Conservation (phyloP, 768 basidiomycete genomes). For the Ramaria sp. region DNA sequence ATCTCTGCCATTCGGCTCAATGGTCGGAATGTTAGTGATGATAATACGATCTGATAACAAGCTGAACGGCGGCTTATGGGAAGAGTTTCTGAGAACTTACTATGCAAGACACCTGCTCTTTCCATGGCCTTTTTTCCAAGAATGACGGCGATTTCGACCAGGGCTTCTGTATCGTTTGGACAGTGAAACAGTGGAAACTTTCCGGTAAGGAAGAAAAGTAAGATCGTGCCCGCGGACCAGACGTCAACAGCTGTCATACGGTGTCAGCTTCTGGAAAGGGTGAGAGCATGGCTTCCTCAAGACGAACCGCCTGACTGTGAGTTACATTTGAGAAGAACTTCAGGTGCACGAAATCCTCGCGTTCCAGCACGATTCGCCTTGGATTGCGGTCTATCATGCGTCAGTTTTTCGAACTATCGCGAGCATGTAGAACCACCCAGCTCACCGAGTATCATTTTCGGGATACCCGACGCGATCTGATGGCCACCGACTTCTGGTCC, state of each 20-base stretch:
- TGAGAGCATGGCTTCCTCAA: not conserved
- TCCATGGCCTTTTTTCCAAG: constrained; percentile 80
- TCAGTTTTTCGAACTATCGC: not conserved
- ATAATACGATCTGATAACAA: constrained; percentile 66
- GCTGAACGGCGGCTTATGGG: not conserved
- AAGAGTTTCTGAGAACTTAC: constrained; percentile 35
- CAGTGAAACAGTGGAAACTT: constrained; percentile 95
- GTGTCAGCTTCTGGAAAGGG: not conserved
- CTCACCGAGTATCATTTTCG: constrained; percentile 62
- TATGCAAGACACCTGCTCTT: constrained; percentile 76
- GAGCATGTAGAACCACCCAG: not conserved
- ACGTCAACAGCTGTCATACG: constrained; percentile 74
- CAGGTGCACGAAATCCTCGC: constrained; percentile 92
- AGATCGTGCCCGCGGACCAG: constrained; percentile 89
- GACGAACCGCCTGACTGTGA: constrained; percentile 82
- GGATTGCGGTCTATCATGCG: constrained; percentile 48
- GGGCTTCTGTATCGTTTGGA: constrained; percentile 86
- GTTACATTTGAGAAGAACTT: constrained; percentile 88
- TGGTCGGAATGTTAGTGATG: constrained; percentile 77
- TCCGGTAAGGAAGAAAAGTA: constrained; percentile 82
- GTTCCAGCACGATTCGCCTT: constrained; percentile 97
- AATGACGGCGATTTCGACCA: constrained; percentile 88
- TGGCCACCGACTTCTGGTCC: constrained; percentile 28
- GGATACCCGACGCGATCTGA: constrained; percentile 72
- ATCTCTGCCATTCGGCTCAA: constrained; percentile 52